Base-by-base conservation (phyloP, 345 rosid species). In the Eucalyptus cloeziana region DNA sequence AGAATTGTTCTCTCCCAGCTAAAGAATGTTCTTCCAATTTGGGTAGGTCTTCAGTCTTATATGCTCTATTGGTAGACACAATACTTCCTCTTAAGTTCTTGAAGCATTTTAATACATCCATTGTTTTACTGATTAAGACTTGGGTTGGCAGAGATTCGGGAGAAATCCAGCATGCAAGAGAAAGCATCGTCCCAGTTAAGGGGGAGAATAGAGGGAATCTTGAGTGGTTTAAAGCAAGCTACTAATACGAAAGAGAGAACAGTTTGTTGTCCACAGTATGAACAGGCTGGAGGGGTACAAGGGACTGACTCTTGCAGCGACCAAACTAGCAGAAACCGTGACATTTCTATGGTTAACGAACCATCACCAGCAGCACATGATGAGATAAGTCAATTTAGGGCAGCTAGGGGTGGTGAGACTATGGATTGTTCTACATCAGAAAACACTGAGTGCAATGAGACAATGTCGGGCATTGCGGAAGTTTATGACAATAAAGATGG, bases 151-250 rank as follows among this genome's bases (percentile, higher is more conserved):
- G 97, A 89, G 69, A 90, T 40, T 58, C 80, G 49, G 49, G 91
- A 90, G 87, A 88, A 89, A 85, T 40, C 89, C 87, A 40, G 64
- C 86, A 87, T 31, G 87, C 92, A 79, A 56, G 87, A 89, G 86
- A 91, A 89, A 80, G 87, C 85, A 79, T 85, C 47, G 24, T 87
- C 88, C 13, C 86, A 58, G 86, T 88, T 90, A 90, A 93, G 87
- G 86, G 94, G 93, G 89, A 91, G 92, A 87, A 92, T 93, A 44
- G 94, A 91, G 79, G 95, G 93, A 71, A 93, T 93, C 88, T 89
- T 94, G 90, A 92, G 90, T 88, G 90, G 86, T 89, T 94, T 93
- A 87, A 91, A 91, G 89, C 92, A 89, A 88, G 91, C 91, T 62
- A 88, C 88, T 86, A 89, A 80, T 86, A 88, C 27, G 17, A 86